A percentile compares a stretch with the other conserved stretches of the same genome.
Conservation (phyloP, 2,329 filamentous ascomycete species). For the Neopestalotiopsis sp. region DNA sequence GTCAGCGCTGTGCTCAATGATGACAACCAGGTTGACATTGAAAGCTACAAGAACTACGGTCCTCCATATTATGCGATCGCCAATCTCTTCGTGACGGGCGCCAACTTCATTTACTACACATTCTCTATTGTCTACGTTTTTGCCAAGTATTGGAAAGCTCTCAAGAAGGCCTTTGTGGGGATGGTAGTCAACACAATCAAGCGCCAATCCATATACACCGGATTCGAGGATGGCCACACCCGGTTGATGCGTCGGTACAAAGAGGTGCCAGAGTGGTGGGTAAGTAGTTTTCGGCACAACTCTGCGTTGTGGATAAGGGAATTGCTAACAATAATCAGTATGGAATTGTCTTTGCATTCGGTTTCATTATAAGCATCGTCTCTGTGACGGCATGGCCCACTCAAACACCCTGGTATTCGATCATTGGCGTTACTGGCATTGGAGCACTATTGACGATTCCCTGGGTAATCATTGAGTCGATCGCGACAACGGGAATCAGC, state of each 20-base stretch:
- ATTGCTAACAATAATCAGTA: conserved; percentile 33
- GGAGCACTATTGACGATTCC: conserved; percentile 51
- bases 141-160: conserved; percentile 39
- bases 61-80: conserved; percentile 27
- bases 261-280: conserved; percentile 50
- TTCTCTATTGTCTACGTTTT: conserved; percentile 40
- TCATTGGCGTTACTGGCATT: conserved; percentile 53
- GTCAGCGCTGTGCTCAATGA: conserved; percentile 30
- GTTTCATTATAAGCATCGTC: conserved; percentile 46
- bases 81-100: conserved; percentile 36
- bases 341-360: conserved; percentile 38
- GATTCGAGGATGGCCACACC: conserved; percentile 45
- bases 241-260: conserved; percentile 50
- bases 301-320: too few relatives aligned
- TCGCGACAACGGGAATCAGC: conserved; percentile 51
- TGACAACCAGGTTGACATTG: conserved; percentile 36
- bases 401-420: conserved; percentile 53
- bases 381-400: conserved; percentile 46
- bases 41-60: conserved; percentile 42
- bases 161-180: conserved; percentile 37
- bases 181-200: conserved; percentile 24
- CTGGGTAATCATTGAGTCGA: conserved; percentile 51
- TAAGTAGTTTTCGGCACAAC: too few relatives aligned
- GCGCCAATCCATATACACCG: conserved; percentile 28
- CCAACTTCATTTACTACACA: conserved; percentile 31